Evolutionary conservation across 768 basidiomycete genomes (phyloP).

Genomic region (Rhizopogon roseolus): DNA sequence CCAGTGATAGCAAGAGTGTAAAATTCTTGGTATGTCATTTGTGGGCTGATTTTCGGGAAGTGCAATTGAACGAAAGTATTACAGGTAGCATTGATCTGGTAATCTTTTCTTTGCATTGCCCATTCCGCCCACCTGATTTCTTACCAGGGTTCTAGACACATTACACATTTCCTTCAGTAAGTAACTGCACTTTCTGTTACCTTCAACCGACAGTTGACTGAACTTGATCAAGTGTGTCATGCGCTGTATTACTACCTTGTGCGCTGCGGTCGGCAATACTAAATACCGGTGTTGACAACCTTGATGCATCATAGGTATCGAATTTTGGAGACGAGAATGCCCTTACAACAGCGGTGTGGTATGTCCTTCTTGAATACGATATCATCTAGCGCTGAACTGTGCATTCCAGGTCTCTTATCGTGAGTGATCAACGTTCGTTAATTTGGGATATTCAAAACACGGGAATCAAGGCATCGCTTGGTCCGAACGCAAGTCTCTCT

Average conservation of each 20-base stretch:
- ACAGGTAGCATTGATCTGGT: slow-evolving; percentile 8
- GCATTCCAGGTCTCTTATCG: slow-evolving; percentile 5
- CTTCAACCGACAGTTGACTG: background rate
- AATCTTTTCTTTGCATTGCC: background rate
- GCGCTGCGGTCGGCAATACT: background rate
- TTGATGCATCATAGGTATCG: slow-evolving; percentile 24
- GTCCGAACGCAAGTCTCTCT: slow-evolving; percentile 5
- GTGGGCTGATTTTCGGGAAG: background rate
- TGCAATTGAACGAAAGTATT: background rate
- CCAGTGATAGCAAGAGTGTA: slow-evolving; percentile 7
- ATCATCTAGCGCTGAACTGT: background rate
- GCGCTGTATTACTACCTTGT: slow-evolving; percentile 40
- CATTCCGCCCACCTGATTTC: background rate
- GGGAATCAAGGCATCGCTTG: background rate
- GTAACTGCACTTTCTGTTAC: background rate
- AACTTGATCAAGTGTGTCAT: slow-evolving; percentile 7
- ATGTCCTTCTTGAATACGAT: slow-evolving; percentile 1
- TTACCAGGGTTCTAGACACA: slow-evolving; percentile 5
- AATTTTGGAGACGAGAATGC: slow-evolving; percentile 32
- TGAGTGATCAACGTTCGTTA: slow-evolving; percentile 1
- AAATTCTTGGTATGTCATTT: slow-evolving; percentile 9
- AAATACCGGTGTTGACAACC: background rate
- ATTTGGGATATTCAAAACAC: background rate
- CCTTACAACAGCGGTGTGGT: slow-evolving; percentile 34
- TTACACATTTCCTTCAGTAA: slow-evolving; percentile 8